Conservation (phyloP, 257 asterid genomes). For the Verbascum thapsus region DNA sequence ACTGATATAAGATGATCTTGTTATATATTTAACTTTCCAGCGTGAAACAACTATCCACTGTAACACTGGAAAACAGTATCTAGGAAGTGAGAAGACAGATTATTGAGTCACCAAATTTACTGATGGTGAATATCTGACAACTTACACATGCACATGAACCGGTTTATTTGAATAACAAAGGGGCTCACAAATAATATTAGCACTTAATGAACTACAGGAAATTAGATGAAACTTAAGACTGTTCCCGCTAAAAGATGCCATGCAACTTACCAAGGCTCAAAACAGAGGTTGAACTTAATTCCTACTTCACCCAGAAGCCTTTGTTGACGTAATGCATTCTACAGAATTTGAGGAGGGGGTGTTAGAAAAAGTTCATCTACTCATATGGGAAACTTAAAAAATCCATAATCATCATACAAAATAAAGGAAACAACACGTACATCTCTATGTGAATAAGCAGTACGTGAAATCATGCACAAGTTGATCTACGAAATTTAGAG, state of each 20-base stretch:
- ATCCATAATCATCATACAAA: constrained; percentile 28
- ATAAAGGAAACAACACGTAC: neutral
- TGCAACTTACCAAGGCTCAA: constrained; percentile 90
- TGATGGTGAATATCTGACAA: constrained; percentile 1
- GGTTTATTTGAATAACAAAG: constrained; percentile 10
- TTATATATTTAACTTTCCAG: too few species aligned
- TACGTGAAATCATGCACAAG: too few species aligned
- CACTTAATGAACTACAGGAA: neutral
- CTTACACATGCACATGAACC: constrained; percentile 1
- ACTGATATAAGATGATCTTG: too few species aligned
- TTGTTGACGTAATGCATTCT: constrained; percentile 95
- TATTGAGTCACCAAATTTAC: constrained; percentile 4
- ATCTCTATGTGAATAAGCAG: too few species aligned
- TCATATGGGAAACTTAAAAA: constrained; percentile 20
- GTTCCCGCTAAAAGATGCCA: too few species aligned
- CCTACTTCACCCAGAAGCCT: constrained; percentile 92
- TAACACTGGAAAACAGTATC: constrained; percentile 17
- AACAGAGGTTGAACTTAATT: constrained; percentile 83
- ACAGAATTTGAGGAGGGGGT: constrained; percentile 11
- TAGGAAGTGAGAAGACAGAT: constrained; percentile 17
- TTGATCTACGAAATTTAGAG: too few species aligned
- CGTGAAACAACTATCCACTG: neutral
- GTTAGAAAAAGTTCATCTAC: constrained; percentile 28
- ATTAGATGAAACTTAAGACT: constrained; percentile 16
- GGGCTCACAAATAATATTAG: constrained; percentile 1